phyloP scores from a whole-genome alignment of 805 yeast species.

The Ogataea trehalophila region DNA sequence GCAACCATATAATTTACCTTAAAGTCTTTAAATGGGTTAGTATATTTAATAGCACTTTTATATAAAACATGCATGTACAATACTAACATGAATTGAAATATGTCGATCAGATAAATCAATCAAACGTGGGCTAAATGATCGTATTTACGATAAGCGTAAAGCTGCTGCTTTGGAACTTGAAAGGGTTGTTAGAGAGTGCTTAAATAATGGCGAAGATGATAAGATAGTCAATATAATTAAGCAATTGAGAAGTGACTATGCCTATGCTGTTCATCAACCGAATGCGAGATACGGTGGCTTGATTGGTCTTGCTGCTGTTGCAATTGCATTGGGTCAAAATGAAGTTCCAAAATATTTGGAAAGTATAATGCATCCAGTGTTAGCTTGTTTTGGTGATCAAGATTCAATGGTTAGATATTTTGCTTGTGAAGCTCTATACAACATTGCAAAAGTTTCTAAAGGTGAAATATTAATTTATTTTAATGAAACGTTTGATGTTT shows the following conservation, averaged over 20 bases:
- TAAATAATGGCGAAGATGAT: conserved; percentile 55
- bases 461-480: conserved; percentile 90
- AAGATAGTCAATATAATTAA: conserved; percentile 60
- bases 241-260: conserved; percentile 71
- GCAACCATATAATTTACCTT: too few species aligned
- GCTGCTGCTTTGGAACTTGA: conserved; percentile 78
- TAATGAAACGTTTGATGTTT: conserved; percentile 90
- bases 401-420: conserved; percentile 96
- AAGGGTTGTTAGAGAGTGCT: conserved; percentile 63
- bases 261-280: conserved; percentile 80
- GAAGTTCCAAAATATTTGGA: conserved; percentile 82
- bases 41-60: too few species aligned
- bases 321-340: conserved; percentile 82
- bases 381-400: conserved; percentile 94
- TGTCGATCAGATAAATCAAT: conserved; percentile 49
- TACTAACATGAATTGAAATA: conserved; percentile 1
- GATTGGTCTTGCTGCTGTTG: conserved; percentile 92
- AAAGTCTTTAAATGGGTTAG: too few species aligned
- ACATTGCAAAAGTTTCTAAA: conserved; percentile 93
- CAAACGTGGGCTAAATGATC: conserved; percentile 63
- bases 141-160: conserved; percentile 73
- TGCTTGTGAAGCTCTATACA: conserved; percentile 93
- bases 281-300: conserved; percentile 92
- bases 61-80: neutral
- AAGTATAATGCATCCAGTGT: conserved; percentile 84